Percentiles rank a stretch among this genome's conserved stretches.
Conservation (phyloP, 192 early-diverging fungal genomes). For the Phlyctochytrium arcticum region DNA sequence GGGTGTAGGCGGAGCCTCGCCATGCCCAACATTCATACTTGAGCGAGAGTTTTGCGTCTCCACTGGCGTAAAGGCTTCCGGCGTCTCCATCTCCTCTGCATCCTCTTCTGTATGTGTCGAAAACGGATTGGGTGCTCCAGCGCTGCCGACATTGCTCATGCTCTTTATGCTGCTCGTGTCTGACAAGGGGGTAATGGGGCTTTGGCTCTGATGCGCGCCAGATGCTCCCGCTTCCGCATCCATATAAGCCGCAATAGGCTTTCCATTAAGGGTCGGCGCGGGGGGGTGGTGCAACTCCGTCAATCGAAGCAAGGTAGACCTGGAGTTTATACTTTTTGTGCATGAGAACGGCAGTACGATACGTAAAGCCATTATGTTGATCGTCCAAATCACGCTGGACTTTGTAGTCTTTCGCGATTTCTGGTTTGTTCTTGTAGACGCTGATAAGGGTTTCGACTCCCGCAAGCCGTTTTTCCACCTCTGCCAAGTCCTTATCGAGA, state of each 20-base stretch:
- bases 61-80: too few relatives aligned
- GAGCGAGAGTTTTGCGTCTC: too few relatives aligned
- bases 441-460: slow-evolving; percentile 37
- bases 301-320: slow-evolving; percentile 29
- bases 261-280: too few relatives aligned
- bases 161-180: too few relatives aligned
- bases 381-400: slow-evolving; percentile 29
- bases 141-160: too few relatives aligned
- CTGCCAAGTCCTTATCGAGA: slow-evolving; percentile 41
- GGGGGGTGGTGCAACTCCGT: slow-evolving; percentile 20
- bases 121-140: too few relatives aligned
- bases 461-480: slow-evolving; percentile 29
- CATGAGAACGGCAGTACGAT: slow-evolving; percentile 12
- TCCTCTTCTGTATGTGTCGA: too few relatives aligned
- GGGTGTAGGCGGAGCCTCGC: too few relatives aligned
- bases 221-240: neutral
- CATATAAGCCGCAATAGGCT: neutral
- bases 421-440: slow-evolving; percentile 21
- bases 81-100: too few relatives aligned
- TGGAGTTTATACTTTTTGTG: slow-evolving; percentile 28
- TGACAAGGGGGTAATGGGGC: neutral
- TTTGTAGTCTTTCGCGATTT: slow-evolving; percentile 30
- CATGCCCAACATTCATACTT: too few relatives aligned
- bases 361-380: slow-evolving; percentile 22
- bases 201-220: neutral